Evolutionary conservation across 768 basidiomycete genomes (phyloP), one percentile per base, ranked within the genome.

Genomic region (Punctularia strigosozonata): DNA sequence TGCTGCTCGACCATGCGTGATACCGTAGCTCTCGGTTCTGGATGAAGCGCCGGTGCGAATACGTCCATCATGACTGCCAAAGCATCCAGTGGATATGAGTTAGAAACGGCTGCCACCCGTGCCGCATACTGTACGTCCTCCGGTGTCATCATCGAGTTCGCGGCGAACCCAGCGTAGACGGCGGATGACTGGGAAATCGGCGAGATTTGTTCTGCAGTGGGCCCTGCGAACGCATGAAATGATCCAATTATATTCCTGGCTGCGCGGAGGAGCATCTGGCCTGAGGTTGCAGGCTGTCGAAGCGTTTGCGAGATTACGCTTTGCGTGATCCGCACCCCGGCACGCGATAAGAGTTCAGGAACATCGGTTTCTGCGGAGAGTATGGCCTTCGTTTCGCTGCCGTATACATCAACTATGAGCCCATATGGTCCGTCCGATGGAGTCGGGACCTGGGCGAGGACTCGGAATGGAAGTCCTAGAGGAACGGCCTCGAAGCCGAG

Each of bases 391-490:
- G 50, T 19, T 5, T 34, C 35, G 3, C 42, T 43, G 20, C 42
- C 30, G 47, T 46, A 55, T 31, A 77, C 60, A 50, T 80, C 70
- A 17, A 73, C 62, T 18, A 64, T 60, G 33, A 69, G 52, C n/a
- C n/a, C n/a, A n/a, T n/a, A n/a, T n/a, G n/a, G n/a, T n/a, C n/a
- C n/a, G 39, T 64, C 61, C 8, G 61, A 42, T 19, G 57, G 53
- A 10, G 33, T 49, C 4, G 57, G 54, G 31, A 81, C 64, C 39
- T 73, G 60, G 10, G 63, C 73, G 24, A 79, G 49, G 12, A 81
- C 77, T 37, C 63, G 64, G 6, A 56, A 54, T 4, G 78, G 80
- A 40, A 76, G 75, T 46, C 73, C 65, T 14, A 75, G 53, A 0
- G 78, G 77, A 4, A 60, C 62, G 0, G 75, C 75, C 6, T 51